These are phyloP conservation scores for Talaromyces sp. DNA, from an alignment of 2,329 filamentous ascomycete species.

Conservation along the genomic window DNA sequence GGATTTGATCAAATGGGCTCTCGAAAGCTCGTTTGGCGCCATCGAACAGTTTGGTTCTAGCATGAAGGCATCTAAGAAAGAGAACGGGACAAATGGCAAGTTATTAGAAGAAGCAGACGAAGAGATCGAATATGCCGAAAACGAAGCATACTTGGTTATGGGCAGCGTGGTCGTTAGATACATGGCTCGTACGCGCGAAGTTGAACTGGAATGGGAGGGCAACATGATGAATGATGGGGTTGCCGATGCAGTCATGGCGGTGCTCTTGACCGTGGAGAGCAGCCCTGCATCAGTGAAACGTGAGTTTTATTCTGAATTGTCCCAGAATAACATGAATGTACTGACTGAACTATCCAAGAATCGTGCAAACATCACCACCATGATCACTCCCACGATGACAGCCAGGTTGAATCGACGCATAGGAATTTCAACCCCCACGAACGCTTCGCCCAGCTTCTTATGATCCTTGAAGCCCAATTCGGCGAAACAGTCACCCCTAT, in stretches of 20 bases:
- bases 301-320: conserved; percentile 37
- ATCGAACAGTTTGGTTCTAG: conserved; percentile 55
- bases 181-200: conserved; percentile 64
- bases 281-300: conserved; percentile 92
- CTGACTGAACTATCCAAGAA: conserved; percentile 35
- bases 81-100: conserved; percentile 21
- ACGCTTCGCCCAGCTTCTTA: conserved; percentile 77
- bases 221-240: conserved; percentile 98
- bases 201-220: conserved; percentile 94
- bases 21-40: conserved; percentile 89
- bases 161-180: conserved; percentile 83
- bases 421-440: conserved; percentile 67
- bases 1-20: conserved; percentile 86
- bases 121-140: conserved; percentile 35
- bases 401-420: conserved; percentile 64
- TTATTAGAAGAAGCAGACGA: conserved; percentile 41
- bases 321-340: neutral
- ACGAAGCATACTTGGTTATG: conserved; percentile 66
- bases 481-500: conserved; percentile 81
- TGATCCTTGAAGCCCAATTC: conserved; percentile 97
- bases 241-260: conserved; percentile 93
- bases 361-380: conserved; percentile 58
- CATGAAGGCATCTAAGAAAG: conserved; percentile 19
- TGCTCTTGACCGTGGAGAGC: conserved; percentile 86
- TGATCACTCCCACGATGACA: conserved; percentile 33